Conservation (phyloP, 257 asterid species). For the Nicotiana noctiflora region DNA sequence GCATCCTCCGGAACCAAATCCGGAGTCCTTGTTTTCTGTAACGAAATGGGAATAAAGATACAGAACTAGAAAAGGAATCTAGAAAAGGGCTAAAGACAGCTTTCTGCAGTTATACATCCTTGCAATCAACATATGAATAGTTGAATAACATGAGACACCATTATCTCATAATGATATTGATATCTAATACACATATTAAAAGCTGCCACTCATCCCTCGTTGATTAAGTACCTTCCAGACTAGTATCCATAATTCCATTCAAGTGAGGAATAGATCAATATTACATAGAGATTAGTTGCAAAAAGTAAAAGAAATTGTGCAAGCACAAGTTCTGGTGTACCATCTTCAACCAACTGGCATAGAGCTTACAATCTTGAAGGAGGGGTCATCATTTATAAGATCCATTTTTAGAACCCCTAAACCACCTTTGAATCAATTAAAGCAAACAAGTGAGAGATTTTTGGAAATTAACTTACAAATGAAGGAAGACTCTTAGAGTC, state of each 20-base stretch:
- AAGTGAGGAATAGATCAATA: neutral
- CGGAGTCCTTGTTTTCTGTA: slow-evolving; percentile 81
- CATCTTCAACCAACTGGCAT: neutral
- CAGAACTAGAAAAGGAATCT: neutral
- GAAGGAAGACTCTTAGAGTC: slow-evolving; percentile 83
- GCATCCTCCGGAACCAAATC: slow-evolving; percentile 79
- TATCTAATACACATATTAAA: neutral
- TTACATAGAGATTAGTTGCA: neutral
- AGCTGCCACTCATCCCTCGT: neutral
- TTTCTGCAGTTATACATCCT: neutral
- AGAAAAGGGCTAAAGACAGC: neutral
- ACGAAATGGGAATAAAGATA: neutral
- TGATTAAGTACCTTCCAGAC: neutral
- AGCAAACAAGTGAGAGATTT: neutral
- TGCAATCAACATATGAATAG: slow-evolving; percentile 1
- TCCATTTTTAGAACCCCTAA: neutral
- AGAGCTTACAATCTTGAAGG: slow-evolving; percentile 1
- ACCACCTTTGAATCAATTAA: neutral
- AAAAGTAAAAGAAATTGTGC: neutral
- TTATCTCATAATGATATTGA: neutral
- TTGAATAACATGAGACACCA: slow-evolving; percentile 3
- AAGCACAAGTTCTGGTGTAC: neutral
- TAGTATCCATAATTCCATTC: neutral
- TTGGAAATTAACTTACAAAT: slow-evolving; percentile 55
- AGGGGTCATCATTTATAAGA: neutral